A percentile compares a stretch with the other conserved stretches of the same genome.
Conservation (phyloP, 176 grass and related monocot species). For the Puccinellia tenuiflora region DNA sequence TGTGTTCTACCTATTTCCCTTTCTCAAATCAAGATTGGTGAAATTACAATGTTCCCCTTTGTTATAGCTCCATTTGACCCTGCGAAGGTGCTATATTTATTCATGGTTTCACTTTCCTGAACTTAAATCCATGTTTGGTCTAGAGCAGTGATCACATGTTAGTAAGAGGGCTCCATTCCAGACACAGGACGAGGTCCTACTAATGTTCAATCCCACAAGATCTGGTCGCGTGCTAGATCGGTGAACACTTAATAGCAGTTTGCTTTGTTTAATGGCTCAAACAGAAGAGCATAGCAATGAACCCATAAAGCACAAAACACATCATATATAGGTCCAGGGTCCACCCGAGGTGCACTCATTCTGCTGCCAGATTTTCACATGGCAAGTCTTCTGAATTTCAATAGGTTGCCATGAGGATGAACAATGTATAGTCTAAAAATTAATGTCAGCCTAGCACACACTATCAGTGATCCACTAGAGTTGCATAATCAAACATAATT, state of each 20-base stretch:
- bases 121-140: not conserved
- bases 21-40: not conserved
- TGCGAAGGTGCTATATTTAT: not conserved
- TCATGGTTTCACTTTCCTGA: not conserved
- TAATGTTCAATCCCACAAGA: not conserved
- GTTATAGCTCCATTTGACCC: not conserved
- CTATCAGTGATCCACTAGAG: not conserved
- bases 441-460: not conserved
- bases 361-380: slow-evolving; percentile 12
- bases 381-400: not conserved
- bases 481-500: not conserved
- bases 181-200: not conserved
- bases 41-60: not conserved
- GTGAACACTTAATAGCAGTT: not conserved
- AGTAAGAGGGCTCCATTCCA: not conserved
- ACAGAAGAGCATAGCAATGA: not conserved
- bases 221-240: slow-evolving; percentile 4
- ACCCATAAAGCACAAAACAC: not conserved
- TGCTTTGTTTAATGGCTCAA: not conserved
- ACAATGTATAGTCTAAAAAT: slow-evolving; percentile 1
- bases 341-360: not conserved
- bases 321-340: not conserved
- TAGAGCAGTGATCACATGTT: not conserved
- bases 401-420: not conserved
- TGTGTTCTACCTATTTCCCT: not conserved